A percentile compares a stretch with the other conserved stretches of the same genome.
Evolutionary conservation across 352 stramenopile species (phyloP).

Genomic region (Globisporangium heterothallicum): DNA sequence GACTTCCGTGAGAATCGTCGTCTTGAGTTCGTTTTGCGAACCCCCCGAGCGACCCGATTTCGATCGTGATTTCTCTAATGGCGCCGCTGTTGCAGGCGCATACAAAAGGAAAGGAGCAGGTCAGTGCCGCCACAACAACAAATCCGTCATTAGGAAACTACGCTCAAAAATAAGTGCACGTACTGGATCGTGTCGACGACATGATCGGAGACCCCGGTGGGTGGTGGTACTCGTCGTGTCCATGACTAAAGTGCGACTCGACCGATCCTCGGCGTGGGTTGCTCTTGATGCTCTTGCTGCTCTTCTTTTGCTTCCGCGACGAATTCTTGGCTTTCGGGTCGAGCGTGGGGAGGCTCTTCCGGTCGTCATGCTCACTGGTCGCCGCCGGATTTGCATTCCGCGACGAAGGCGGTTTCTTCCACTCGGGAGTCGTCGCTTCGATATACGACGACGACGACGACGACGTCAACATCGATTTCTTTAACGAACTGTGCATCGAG

Average conservation of each 20-base stretch:
- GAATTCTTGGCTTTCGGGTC: slow-evolving; percentile 2
- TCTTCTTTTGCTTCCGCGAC: slow-evolving; percentile 2
- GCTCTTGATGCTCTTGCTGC: slow-evolving; percentile 6
- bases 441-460: slow-evolving; percentile 10
- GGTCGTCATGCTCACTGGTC: neutral
- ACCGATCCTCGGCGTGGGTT: neutral
- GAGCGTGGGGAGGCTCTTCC: slow-evolving; percentile 8
- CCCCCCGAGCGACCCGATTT: slow-evolving; percentile 17
- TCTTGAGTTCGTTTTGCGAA: slow-evolving; percentile 25
- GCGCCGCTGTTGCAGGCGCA: slow-evolving; percentile 1
- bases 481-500: slow-evolving; percentile 2
- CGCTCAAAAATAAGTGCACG: neutral
- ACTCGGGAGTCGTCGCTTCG: slow-evolving; percentile 11
- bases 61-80: slow-evolving; percentile 11
- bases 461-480: slow-evolving; percentile 5
- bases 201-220: neutral
- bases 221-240: neutral
- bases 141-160: too few species aligned
- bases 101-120: too few species aligned
- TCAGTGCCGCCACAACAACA: too few species aligned
- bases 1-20: slow-evolving; percentile 58
- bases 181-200: neutral
- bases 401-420: slow-evolving; percentile 3
- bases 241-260: neutral
- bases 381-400: neutral